phyloP scores from a whole-genome alignment of 2,329 filamentous ascomycete species.

The Elsinoe batatas region DNA sequence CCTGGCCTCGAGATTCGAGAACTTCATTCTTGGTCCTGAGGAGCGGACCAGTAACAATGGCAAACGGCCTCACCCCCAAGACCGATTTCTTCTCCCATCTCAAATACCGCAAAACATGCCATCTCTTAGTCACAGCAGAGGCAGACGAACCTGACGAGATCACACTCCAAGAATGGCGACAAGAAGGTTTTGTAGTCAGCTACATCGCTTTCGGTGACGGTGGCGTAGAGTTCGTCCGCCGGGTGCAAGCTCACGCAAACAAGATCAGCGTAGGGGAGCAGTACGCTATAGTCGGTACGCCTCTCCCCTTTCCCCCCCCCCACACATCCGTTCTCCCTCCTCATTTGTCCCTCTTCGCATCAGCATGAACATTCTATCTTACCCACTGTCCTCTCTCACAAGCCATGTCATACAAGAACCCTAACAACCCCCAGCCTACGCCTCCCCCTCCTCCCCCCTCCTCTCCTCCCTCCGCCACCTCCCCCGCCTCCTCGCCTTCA shows the following conservation, averaged over 20 bases:
- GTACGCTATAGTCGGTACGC: conserved; percentile 54
- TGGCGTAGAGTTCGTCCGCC: conserved; percentile 37
- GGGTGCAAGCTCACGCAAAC: conserved; percentile 43
- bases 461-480: conserved; percentile 26
- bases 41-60: neutral
- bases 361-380: too few species aligned
- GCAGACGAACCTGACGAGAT: conserved; percentile 47
- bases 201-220: conserved; percentile 47
- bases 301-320: too few species aligned
- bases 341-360: too few species aligned
- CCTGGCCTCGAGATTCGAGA: neutral
- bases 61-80: conserved; percentile 1
- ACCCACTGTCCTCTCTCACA: too few species aligned
- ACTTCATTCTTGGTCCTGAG: neutral
- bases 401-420: neutral
- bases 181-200: conserved; percentile 50
- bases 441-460: conserved; percentile 50
- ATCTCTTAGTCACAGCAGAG: conserved; percentile 43
- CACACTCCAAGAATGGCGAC: conserved; percentile 45
- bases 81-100: conserved; percentile 26
- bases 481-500: conserved; percentile 48
- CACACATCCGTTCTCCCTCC: too few species aligned
- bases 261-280: conserved; percentile 49
- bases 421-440: conserved; percentile 41
- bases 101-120: conserved; percentile 33